Conservation (phyloP, 805 yeast species). For the Candida loeiensis region DNA sequence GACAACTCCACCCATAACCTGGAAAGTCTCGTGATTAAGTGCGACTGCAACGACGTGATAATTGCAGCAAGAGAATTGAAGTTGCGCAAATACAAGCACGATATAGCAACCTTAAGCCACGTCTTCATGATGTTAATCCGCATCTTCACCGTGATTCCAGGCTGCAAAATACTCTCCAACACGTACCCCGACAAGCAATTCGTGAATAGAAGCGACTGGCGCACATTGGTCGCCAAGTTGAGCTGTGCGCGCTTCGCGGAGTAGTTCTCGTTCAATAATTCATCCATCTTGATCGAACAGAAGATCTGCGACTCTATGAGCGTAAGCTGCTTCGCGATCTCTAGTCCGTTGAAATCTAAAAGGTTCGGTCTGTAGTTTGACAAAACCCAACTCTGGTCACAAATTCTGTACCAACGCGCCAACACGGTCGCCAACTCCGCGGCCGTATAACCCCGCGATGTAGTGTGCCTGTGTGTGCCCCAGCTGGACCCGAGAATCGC, state of each 20-base stretch:
- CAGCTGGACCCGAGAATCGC: conserved; percentile 49
- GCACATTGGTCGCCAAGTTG: conserved; percentile 60
- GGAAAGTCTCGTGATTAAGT: conserved; percentile 60
- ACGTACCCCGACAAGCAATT: conserved; percentile 71
- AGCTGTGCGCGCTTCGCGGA: conserved; percentile 56
- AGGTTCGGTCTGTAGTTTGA: conserved; percentile 51
- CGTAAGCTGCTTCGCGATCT: conserved; percentile 74
- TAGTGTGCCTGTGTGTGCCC: conserved; percentile 32
- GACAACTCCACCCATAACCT: conserved; percentile 57
- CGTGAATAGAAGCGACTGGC: conserved; percentile 61
- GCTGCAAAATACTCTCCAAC: conserved; percentile 61
- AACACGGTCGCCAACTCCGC: conserved; percentile 35
- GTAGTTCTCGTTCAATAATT: conserved; percentile 61
- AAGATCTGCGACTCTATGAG: conserved; percentile 67
- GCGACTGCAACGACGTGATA: conserved; percentile 72
- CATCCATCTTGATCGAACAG: conserved; percentile 60
- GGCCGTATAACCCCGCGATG: conserved; percentile 28
- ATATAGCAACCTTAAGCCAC: conserved; percentile 73
- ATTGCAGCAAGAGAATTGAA: conserved; percentile 78
- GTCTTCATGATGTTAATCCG: conserved; percentile 55
- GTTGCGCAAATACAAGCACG: conserved; percentile 69
- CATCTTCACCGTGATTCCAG: conserved; percentile 44
- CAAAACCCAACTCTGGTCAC: conserved; percentile 57
- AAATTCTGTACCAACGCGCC: conserved; percentile 46
- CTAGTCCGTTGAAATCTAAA: conserved; percentile 63